Percentiles rank a stretch among this genome's conserved stretches.
Evolutionary conservation across 257 asterid genomes (phyloP).

Genomic region (Solanum tarapatanum): DNA sequence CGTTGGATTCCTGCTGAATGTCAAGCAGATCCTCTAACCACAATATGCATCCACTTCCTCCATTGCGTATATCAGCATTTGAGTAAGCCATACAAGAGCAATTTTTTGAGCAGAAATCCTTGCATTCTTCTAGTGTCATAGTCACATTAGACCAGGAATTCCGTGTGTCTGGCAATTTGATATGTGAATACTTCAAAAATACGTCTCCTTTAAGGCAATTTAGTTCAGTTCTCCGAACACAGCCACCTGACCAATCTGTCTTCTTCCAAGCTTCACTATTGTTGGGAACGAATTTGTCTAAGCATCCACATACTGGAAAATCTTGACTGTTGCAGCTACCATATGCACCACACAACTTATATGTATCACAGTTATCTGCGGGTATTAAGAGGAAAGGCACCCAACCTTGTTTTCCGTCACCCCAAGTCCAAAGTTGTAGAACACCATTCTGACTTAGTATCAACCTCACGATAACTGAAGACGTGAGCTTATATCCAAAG

Average conservation of each 20-base stretch:
- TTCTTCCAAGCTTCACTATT: conserved; percentile 10
- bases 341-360: conserved; percentile 28
- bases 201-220: background rate
- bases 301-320: conserved; percentile 20
- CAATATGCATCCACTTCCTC: conserved; percentile 21
- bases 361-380: conserved; percentile 21
- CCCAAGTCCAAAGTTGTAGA: conserved; percentile 21
- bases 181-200: background rate
- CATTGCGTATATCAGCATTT: background rate
- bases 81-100: conserved; percentile 31
- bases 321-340: conserved; percentile 14
- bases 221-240: conserved; percentile 9
- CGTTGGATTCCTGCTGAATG: background rate
- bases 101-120: conserved; percentile 13
- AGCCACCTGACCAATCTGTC: conserved; percentile 19
- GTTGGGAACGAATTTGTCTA: conserved; percentile 20
- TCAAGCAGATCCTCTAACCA: conserved; percentile 25
- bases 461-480: conserved; percentile 5
- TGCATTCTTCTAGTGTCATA: conserved; percentile 11
- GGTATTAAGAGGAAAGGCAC: background rate
- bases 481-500: background rate
- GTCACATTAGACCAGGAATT: background rate
- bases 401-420: conserved; percentile 15
- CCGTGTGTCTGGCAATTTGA: conserved; percentile 20
- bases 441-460: background rate